Conservation (phyloP, 345 rosid species). For the Euclidium syriacum region DNA sequence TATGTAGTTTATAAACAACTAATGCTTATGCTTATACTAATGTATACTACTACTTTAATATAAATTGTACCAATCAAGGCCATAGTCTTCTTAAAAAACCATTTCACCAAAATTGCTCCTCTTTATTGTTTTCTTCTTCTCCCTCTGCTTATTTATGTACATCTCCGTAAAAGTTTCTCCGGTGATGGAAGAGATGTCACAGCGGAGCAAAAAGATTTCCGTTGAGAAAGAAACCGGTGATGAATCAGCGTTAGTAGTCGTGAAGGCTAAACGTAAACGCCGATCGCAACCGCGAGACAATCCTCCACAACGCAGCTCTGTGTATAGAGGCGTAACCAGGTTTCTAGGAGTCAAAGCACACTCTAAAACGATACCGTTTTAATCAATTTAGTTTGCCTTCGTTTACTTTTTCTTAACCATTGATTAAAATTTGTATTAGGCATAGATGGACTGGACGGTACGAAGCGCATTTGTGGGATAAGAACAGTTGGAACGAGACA, state of each 20-base stretch:
- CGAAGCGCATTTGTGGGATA: constrained; percentile 88
- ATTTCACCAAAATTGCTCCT: background rate
- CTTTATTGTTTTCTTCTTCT: background rate
- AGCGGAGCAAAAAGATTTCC: constrained; percentile 3
- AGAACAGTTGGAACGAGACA: constrained; percentile 80
- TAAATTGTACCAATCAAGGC: too few species aligned
- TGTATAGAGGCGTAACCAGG: constrained; percentile 91
- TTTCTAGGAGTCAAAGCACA: background rate
- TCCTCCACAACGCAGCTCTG: constrained; percentile 89
- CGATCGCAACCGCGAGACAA: constrained; percentile 75
- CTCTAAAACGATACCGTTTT: background rate
- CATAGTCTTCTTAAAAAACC: constrained; percentile 6
- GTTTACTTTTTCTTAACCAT: background rate
- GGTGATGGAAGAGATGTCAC: constrained; percentile 19
- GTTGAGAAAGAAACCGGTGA: constrained; percentile 11
- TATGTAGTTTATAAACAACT: too few species aligned
- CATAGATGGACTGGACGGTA: constrained; percentile 86
- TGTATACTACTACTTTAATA: too few species aligned
- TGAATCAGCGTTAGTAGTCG: constrained; percentile 24
- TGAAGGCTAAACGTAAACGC: constrained; percentile 66
- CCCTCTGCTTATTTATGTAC: background rate
- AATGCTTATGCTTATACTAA: too few species aligned
- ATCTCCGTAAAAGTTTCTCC: constrained; percentile 6
- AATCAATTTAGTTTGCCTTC: background rate
- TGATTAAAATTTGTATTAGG: constrained; percentile 28